These are phyloP conservation scores for Penstemon newberryi DNA, from an alignment of 257 asterid species.

Conservation along the genomic window DNA sequence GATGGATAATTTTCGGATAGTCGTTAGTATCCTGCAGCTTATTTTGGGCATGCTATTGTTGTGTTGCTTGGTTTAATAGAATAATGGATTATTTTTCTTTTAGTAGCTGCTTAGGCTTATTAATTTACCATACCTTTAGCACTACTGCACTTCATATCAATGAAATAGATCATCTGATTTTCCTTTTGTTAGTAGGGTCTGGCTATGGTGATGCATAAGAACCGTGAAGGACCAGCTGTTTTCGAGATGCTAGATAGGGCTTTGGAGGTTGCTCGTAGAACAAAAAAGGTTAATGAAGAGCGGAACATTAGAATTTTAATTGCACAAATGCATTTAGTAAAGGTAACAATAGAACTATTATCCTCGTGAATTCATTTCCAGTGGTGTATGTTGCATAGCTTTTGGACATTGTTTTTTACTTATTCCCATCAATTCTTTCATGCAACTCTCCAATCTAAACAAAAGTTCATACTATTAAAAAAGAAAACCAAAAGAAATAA, in stretches of 20 bases:
- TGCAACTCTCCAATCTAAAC: neutral
- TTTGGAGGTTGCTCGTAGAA: conserved; percentile 55
- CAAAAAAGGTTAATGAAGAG: conserved; percentile 66
- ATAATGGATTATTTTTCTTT: neutral
- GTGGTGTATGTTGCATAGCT: conserved; percentile 1
- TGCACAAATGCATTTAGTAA: conserved; percentile 84
- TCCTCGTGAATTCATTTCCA: conserved; percentile 14
- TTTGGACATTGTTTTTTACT: neutral
- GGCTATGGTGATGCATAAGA: conserved; percentile 95
- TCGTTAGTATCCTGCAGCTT: neutral
- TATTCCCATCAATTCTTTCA: conserved; percentile 1
- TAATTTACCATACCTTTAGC: neutral
- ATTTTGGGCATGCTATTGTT: neutral
- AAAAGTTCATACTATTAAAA: neutral
- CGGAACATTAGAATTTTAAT: conserved; percentile 72
- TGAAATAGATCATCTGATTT: conserved; percentile 16
- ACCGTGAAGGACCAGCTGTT: conserved; percentile 75
- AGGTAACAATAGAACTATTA: conserved; percentile 43
- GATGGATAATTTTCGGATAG: neutral
- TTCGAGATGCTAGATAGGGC: conserved; percentile 81
- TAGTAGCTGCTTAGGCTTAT: neutral
- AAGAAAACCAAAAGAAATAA: neutral
- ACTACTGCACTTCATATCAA: too few relatives aligned
- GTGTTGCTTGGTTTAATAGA: neutral
- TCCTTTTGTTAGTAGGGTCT: conserved; percentile 57